Evolutionary conservation across 2,329 filamentous ascomycete species (phyloP), one percentile per base, ranked within the genome.

Genomic region (Penicillium sp.): DNA sequence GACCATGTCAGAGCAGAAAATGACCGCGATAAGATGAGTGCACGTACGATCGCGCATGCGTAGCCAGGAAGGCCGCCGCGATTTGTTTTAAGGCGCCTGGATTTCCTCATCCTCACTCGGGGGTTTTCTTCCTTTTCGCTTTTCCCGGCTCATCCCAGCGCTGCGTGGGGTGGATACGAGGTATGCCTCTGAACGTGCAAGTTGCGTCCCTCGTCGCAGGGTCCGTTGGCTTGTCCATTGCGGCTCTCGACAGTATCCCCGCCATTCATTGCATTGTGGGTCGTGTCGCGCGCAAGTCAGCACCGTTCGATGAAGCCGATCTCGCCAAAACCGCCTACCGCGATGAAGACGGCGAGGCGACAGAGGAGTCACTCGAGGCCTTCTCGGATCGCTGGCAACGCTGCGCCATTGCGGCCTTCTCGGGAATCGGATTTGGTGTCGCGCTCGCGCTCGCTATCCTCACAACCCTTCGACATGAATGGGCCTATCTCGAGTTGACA

Each of bases 271-370:
- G 58, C 37, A 53, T 64, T 35, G 33, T 41, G 26, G 37, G 45
- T 32, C 56, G 61, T 24, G 53, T 58, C 29, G 45, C 39, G 11
- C 54, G 48, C 13, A 50, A 41, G 39, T 42, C 43, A 24, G 49
- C 51, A 2, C 51, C 34, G 5, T 52, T 55, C 6, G 57, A 61
- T 37, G 58, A 55, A n/a, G 53, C 58, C 33, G 45, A 47, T 12
- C 18, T 57, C 29, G 53, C 58, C 9, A 59, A 58, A 11, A 68
- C 76, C 9, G 70, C 75, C 9, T 90, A 90, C 60, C 72, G 82
- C 56, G 86, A 90, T 60, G 69, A 76, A 52, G 86, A 90, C 67
- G 86, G 86, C 42, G 74, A 77, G 53, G 84, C 83, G 29, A 85
- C 82, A 0, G 75, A 79, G 36, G 81, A 85, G 60, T 81, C 82